Evolutionary conservation across 148 eudicot species (phyloP), one percentile per base, ranked within the genome.

Genomic region (Vaccinium myrtillus): DNA sequence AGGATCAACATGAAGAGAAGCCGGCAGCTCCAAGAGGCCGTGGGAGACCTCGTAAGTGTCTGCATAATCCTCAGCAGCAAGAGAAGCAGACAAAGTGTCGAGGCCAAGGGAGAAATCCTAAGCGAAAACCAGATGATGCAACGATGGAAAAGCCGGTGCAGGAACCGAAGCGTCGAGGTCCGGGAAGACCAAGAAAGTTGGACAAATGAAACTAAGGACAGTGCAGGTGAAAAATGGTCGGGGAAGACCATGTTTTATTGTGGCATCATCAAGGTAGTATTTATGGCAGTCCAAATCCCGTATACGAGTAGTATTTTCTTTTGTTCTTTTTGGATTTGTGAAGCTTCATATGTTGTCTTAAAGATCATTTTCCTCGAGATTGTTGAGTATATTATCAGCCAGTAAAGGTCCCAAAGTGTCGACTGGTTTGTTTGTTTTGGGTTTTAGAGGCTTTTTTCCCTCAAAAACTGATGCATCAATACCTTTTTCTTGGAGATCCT

Each of bases 31-130:
- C 56, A 67, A 25, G 46, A 13, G 58, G 58, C 8, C 74, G 58
- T 23, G 39, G 59, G 56, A 23, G 75, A 61, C 58, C 46, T 63
- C 16, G 14, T 4, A 78, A 81, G 74, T n/a, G 49, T 81, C 53
- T 19, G 55, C 83, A 81, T 63, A 30, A 78, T 16, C 48, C 81
- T 78, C 65, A 54, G 65, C 74, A 81, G 83, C 83, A n/a, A 32
- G 51, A 19, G 32, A 71, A 65, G 83, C 39, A 81, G 51, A 48
- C 23, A 67, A 61, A 63, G 55, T 10, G 83, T 23, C 36, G 12
- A 63, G 74, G 39, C 54, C 55, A 30, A 46, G 83, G 83, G 36
- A 63, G 74, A 36, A 54, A 70, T 63, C 83, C 73, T 39, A 81
- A 67, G 56, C 14, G 1, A 16, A 81, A 16, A 7, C 76, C 75